Evolutionary conservation across 768 basidiomycete genomes (phyloP).

Genomic region (Lyophyllum shimeji): DNA sequence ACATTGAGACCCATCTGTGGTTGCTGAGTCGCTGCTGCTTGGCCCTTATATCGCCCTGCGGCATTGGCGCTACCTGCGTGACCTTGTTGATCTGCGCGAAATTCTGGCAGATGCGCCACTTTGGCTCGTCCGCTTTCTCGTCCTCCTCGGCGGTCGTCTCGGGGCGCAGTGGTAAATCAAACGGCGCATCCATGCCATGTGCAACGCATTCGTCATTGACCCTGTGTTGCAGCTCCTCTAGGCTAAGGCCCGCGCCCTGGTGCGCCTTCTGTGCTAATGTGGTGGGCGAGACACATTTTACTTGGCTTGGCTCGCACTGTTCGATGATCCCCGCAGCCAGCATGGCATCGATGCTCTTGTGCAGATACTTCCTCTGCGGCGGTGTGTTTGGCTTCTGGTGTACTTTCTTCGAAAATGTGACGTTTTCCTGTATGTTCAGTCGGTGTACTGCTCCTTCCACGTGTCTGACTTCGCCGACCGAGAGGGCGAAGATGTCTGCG

Average conservation of each 20-base stretch:
- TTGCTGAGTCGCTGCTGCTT: constrained; percentile 38
- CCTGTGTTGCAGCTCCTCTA: constrained; percentile 31
- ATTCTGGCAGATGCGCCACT: constrained; percentile 14
- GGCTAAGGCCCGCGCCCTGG: constrained; percentile 23
- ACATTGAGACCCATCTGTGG: constrained; percentile 30
- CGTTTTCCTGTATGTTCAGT: constrained; percentile 28
- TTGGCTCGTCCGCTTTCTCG: not conserved
- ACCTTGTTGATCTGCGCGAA: constrained; percentile 33
- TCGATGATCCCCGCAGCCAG: constrained; percentile 31
- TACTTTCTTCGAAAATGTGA: constrained; percentile 29
- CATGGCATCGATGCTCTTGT: constrained; percentile 32
- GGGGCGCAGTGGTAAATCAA: constrained; percentile 22
- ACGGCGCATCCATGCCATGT: constrained; percentile 20
- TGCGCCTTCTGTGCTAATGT: constrained; percentile 37
- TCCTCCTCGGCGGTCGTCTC: not conserved
- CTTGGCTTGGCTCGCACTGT: constrained; percentile 24
- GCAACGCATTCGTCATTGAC: constrained; percentile 33
- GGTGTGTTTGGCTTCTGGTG: constrained; percentile 29
- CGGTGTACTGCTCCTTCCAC: constrained; percentile 31
- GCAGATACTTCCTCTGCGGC: constrained; percentile 29
- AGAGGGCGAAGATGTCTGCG: constrained; percentile 40
- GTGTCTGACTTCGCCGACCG: constrained; percentile 33
- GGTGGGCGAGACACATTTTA: constrained; percentile 33
- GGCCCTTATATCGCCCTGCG: constrained; percentile 34
- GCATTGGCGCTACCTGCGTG: constrained; percentile 27